Percentiles rank a stretch among this genome's conserved stretches.
Conservation (phyloP, 1,284 basidiomycete species). For the Neolentinus lepideus region DNA sequence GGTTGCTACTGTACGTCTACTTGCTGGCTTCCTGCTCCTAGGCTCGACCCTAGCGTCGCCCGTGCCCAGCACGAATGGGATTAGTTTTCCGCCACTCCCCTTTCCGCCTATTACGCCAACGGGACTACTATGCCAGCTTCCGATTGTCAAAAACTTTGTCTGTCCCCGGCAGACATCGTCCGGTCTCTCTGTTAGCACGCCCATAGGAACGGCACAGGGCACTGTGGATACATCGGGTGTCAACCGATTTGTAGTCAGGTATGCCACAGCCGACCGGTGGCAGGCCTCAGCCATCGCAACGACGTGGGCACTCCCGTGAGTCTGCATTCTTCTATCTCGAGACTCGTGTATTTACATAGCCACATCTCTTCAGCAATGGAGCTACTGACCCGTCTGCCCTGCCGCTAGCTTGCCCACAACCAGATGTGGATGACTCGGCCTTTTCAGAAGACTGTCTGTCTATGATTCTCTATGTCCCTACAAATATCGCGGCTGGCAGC, state of each 20-base stretch:
- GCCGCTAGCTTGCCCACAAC: slow-evolving; percentile 70
- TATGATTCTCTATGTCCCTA: slow-evolving; percentile 67
- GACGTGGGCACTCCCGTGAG: slow-evolving; percentile 58
- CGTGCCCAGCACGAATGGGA: slow-evolving; percentile 10
- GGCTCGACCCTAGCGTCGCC: slow-evolving; percentile 24
- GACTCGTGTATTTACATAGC: slow-evolving; percentile 2
- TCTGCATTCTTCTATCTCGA: slow-evolving; percentile 9
- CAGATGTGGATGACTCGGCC: slow-evolving; percentile 34
- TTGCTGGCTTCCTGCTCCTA: slow-evolving; percentile 26
- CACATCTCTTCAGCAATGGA: slow-evolving; percentile 33
- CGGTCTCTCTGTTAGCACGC: slow-evolving; percentile 31
- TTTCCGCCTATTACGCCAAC: slow-evolving; percentile 20
- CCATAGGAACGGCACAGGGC: slow-evolving; percentile 50
- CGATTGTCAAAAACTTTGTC: slow-evolving; percentile 29
- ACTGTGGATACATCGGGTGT: slow-evolving; percentile 38
- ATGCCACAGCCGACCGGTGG: slow-evolving; percentile 59
- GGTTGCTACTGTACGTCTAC: slow-evolving; percentile 31
- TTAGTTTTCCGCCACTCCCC: slow-evolving; percentile 1
- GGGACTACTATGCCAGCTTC: slow-evolving; percentile 35
- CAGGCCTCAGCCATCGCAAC: slow-evolving; percentile 42
- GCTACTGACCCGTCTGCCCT: slow-evolving; percentile 43
- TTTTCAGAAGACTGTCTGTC: slow-evolving; percentile 75
- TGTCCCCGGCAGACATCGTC: slow-evolving; percentile 31
- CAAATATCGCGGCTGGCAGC: slow-evolving; percentile 22
- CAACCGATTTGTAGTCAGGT: slow-evolving; percentile 54